Conservation (phyloP, 306 rosid species). For the Trifolium repens region DNA sequence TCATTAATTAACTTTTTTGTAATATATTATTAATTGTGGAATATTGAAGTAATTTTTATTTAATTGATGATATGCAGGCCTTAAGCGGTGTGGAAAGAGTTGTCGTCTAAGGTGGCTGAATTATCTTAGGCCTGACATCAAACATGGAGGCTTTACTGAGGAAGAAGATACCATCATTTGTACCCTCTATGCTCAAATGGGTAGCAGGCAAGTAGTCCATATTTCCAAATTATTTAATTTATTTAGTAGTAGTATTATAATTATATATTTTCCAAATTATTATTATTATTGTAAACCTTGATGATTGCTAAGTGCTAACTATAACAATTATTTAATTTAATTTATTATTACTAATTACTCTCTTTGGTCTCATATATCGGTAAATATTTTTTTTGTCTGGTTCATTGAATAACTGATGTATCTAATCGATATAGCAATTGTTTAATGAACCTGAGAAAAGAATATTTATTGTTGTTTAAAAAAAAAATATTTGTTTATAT, state of each 20-base stretch:
- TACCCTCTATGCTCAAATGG: slow-evolving; percentile 68
- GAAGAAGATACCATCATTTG: slow-evolving; percentile 74
- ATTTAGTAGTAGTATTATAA: neutral
- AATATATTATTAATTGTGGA: neutral
- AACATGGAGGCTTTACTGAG: slow-evolving; percentile 85
- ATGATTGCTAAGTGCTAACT: neutral
- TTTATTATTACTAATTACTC: too few species aligned
- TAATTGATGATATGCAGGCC: slow-evolving; percentile 49
- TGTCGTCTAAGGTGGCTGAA: slow-evolving; percentile 91
- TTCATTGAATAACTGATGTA: too few species aligned
- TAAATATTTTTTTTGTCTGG: too few species aligned
- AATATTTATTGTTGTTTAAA: too few species aligned
- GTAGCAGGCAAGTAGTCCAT: slow-evolving; percentile 67
- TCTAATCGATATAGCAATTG: too few species aligned
- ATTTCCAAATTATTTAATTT: neutral
- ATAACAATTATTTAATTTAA: neutral
- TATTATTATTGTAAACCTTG: neutral
- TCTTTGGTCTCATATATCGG: too few species aligned
- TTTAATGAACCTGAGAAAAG: too few species aligned
- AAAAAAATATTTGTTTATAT: too few species aligned
- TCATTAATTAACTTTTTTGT: neutral
- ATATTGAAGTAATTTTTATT: neutral
- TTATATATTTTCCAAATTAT: neutral
- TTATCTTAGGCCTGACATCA: slow-evolving; percentile 88
- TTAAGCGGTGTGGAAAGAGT: slow-evolving; percentile 87